phyloP scores from a whole-genome alignment of 2,329 filamentous ascomycete species.

The Penicillium sp. region DNA sequence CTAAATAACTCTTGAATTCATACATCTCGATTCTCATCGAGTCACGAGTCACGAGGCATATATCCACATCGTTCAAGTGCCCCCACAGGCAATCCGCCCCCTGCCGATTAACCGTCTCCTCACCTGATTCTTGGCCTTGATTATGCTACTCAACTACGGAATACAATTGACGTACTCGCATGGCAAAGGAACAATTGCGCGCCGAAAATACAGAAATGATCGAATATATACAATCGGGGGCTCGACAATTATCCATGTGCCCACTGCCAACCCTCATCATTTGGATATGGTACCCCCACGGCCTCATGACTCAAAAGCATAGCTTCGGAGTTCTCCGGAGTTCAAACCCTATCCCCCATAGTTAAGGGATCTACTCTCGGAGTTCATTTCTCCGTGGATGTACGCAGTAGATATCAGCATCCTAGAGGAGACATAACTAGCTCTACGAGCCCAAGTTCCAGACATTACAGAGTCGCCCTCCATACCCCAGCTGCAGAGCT shows the following conservation, averaged over 20 bases:
- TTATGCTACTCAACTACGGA: too few species aligned
- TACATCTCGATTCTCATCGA: too few species aligned
- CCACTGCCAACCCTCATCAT: too few species aligned
- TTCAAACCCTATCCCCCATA: not conserved
- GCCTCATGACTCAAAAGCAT: too few species aligned
- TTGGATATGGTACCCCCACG: too few species aligned
- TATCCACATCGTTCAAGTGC: not conserved
- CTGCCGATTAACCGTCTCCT: not conserved
- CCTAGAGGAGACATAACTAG: not conserved
- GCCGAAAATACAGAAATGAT: not conserved
- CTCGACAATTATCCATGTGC: too few species aligned
- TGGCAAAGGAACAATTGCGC: too few species aligned
- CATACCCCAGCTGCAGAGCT: not conserved
- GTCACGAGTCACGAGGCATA: too few species aligned
- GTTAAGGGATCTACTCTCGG: not conserved
- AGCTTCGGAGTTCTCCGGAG: constrained; percentile 2
- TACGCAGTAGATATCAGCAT: too few species aligned
- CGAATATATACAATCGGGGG: not conserved
- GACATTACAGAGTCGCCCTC: not conserved
- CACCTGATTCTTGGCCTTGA: not conserved
- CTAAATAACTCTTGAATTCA: too few species aligned
- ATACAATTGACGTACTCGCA: too few species aligned
- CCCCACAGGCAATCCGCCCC: not conserved
- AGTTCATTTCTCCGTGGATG: not conserved
- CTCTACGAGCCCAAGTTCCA: not conserved